Evolutionary conservation across 2,329 filamentous ascomycete species (phyloP), one percentile per base, ranked within the genome.

Genomic region (Cladorrhinum sp.): DNA sequence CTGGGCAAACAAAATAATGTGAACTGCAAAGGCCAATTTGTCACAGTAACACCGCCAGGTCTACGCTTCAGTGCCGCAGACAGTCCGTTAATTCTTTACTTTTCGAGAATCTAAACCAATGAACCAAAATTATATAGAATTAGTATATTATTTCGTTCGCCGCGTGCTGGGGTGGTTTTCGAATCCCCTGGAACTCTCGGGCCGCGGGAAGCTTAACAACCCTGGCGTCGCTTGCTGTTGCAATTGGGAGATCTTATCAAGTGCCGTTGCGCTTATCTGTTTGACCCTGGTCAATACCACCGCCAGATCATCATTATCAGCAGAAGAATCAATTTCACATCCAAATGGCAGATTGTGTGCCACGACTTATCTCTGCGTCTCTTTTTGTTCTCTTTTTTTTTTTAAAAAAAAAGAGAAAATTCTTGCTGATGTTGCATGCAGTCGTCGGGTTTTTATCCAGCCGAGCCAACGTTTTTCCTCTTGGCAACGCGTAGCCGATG

Each of bases 201-300:
- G 32, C 53, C 53, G 53, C 38, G 6, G 41, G 41, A 45, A 55
- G 52, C 52, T 55, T 25, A 55, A 55, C 7, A 25, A 27, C 29
- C 50, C 25, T 22, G 49, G 22, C 23, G n/a, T 24, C 22, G n/a
- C 49, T 50, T 29, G 50, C 25, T 24, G 27, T 52, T 27, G 13
- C 38, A 20, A 25, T 41, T 41, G 41, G n/a, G n/a, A 45, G 41
- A 25, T 55, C 51, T 38, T 55, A 49, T 49, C 36, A 49, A 27
- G 12, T 56, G 53, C 24, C 53, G 38, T 56, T n/a, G 23, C 53
- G 53, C 53, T 56, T 56, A 56, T 56, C 53, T 23, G 23, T 48
- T 18, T 3, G 22, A 41, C 20, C 53, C 38, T 20, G 22, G 22
- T 56, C 22, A 36, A 13, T 18, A 29, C 24, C 10, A 24, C 45